Base-by-base conservation (phyloP, 768 basidiomycete genomes). In the Podaxis carcinomalis region DNA sequence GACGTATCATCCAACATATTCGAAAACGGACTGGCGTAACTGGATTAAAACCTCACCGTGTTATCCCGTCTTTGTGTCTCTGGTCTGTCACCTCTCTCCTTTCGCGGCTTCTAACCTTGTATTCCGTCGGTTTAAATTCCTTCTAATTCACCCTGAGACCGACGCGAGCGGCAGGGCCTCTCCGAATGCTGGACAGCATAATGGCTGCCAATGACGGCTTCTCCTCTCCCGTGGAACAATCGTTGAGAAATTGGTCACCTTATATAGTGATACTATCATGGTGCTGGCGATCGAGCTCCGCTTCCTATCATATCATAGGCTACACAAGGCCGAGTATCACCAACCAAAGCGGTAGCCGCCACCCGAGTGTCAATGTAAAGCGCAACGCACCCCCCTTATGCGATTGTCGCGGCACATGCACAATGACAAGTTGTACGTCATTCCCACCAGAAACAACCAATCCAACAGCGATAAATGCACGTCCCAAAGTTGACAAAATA, bases 391-490 rank as follows among this genome's bases (percentile, higher is more conserved):
- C 37, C 36, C 36, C 59, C 3, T 46, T n/a, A 27, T 40, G 7
- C 46, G 59, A 60, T 44, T 46, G 32, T 27, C n/a, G 16, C 51
- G 27, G 25, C 21, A 47, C n/a, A 25, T 42, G 46, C 27, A 52
- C 40, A 4, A 28, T 51, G 57, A 52, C 50, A 25, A 51, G 37
- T 44, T 46, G 51, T 60, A 60, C 59, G 59, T 60, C 59, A 60
- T 25, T 46, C 46, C 51, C 51, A 46, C 39, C 39, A 35, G 47
- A 21, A 51, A 53, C 23, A 21, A 19, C 44, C 51, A 46, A 7
- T 36, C 11, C 35, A 42, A 53, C 27, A 32, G 32, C 19, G 51
- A 44, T 11, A 16, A 28, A 47, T 39, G 14, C n/a, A 3, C 25
- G 39, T 9, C 16, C 21, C n/a, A 47, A 28, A 36, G 36, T 46